These are phyloP conservation scores for Cryptococcus maquisensis DNA, from an alignment of 1,284 basidiomycete genomes.

Conservation along the genomic window DNA sequence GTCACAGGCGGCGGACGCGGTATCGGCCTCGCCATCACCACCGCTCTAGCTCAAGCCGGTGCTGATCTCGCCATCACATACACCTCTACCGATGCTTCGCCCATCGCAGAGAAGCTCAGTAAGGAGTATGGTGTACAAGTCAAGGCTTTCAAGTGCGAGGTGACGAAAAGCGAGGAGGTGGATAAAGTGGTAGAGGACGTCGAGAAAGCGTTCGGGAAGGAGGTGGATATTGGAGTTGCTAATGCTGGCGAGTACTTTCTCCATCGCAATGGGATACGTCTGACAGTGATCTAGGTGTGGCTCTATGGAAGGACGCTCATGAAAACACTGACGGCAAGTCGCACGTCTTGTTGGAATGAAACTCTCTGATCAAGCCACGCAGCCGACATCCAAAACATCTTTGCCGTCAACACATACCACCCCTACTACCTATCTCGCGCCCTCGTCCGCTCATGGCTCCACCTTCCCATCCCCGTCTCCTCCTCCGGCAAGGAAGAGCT, in stretches of 20 bases:
- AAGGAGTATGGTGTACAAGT: slow-evolving; percentile 26
- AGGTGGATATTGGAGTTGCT: slow-evolving; percentile 36
- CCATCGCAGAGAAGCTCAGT: slow-evolving; percentile 22
- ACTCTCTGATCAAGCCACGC: neutral
- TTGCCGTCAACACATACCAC: slow-evolving; percentile 43
- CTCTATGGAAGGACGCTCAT: slow-evolving; percentile 39
- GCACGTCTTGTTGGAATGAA: neutral
- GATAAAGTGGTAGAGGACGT: slow-evolving; percentile 28
- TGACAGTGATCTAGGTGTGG: slow-evolving; percentile 20
- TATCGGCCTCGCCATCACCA: slow-evolving; percentile 53
- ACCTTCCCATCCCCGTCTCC: slow-evolving; percentile 18
- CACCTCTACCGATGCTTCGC: slow-evolving; percentile 34
- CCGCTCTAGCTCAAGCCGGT: slow-evolving; percentile 50
- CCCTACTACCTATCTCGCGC: slow-evolving; percentile 43
- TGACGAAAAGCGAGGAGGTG: slow-evolving; percentile 24
- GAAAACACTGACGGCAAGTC: slow-evolving; percentile 41
- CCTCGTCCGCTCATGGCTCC: slow-evolving; percentile 39
- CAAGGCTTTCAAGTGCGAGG: slow-evolving; percentile 41
- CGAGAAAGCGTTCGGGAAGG: slow-evolving; percentile 26
- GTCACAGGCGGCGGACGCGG: slow-evolving; percentile 27
- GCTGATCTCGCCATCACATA: slow-evolving; percentile 43
- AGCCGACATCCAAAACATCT: slow-evolving; percentile 38
- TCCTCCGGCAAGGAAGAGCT: neutral
- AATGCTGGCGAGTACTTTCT: slow-evolving; percentile 22
- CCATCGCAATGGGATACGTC: neutral